These are phyloP conservation scores for Cyclocybe cylindracea DNA, from an alignment of 768 basidiomycete species.

Conservation along the genomic window DNA sequence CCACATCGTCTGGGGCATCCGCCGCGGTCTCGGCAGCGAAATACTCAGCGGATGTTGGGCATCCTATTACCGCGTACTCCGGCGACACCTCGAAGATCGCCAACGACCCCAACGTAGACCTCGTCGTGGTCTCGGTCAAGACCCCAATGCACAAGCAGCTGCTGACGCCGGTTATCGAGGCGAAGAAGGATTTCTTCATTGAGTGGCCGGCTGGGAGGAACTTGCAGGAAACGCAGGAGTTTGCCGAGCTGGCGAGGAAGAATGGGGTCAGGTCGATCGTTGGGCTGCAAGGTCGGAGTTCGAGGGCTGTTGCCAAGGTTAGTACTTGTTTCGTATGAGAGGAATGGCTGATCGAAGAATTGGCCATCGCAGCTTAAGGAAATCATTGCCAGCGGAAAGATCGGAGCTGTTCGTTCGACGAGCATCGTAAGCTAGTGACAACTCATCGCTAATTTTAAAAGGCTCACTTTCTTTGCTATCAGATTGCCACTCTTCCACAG, in stretches of 20 bases:
- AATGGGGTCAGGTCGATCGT: constrained; percentile 30
- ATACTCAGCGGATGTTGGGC: constrained; percentile 22
- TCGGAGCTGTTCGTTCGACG: constrained; percentile 30
- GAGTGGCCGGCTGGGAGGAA: constrained; percentile 38
- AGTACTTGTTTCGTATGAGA: background rate
- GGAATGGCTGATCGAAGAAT: background rate
- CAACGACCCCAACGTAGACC: constrained; percentile 34
- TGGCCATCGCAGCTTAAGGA: constrained; percentile 21
- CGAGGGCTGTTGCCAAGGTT: constrained; percentile 28
- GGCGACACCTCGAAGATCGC: constrained; percentile 30
- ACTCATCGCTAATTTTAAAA: background rate
- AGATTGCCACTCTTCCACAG: background rate
- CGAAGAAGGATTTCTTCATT: constrained; percentile 38
- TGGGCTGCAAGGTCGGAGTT: constrained; percentile 32
- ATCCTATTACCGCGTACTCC: constrained; percentile 32
- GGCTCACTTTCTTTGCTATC: background rate
- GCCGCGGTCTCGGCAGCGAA: constrained; percentile 29
- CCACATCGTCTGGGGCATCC: constrained; percentile 29
- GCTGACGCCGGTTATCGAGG: constrained; percentile 30
- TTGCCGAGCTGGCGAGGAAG: constrained; percentile 28
- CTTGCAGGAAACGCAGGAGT: constrained; percentile 28
- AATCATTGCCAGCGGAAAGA: constrained; percentile 27
- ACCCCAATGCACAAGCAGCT: constrained; percentile 26
- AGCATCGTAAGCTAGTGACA: constrained; percentile 15
- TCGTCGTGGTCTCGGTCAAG: constrained; percentile 35